Evolutionary conservation across 345 rosid genomes (phyloP).

Genomic region (Bruguiera parviflora): DNA sequence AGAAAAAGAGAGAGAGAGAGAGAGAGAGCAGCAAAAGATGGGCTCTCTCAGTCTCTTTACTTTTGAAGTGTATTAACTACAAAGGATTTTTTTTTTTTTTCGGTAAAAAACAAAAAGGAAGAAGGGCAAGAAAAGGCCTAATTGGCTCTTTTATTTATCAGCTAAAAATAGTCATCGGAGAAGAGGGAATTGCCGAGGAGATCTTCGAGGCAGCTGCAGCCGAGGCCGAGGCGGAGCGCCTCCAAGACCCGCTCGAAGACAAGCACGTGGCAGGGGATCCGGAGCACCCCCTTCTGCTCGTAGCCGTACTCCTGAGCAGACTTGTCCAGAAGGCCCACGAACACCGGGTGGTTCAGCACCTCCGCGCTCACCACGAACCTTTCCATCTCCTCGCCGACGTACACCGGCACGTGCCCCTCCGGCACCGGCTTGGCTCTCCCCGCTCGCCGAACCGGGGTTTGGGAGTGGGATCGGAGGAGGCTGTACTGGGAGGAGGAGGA

Average conservation of each 20-base stretch:
- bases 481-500: constrained; percentile 45
- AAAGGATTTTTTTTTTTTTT: not conserved
- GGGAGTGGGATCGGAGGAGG: constrained; percentile 58
- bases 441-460: constrained; percentile 25
- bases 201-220: constrained; percentile 54
- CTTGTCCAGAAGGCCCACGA: constrained; percentile 60
- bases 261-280: constrained; percentile 86
- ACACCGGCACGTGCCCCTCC: constrained; percentile 79
- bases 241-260: constrained; percentile 80
- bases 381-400: constrained; percentile 95
- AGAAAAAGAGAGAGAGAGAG: no score
- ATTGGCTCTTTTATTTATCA: not conserved
- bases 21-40: no score
- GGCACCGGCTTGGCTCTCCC: constrained; percentile 46
- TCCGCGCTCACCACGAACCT: constrained; percentile 80
- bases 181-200: constrained; percentile 10
- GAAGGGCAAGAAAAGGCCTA: not conserved
- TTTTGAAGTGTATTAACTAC: not conserved
- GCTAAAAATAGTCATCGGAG: constrained; percentile 1
- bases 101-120: not conserved
- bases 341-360: constrained; percentile 82
- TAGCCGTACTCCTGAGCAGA: constrained; percentile 96
- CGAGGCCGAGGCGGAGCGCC: constrained; percentile 68
- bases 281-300: constrained; percentile 84
- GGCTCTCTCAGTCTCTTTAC: not conserved